phyloP scores from a whole-genome alignment of 495 filamentous ascomycete genomes.

The Neurospora africana region DNA sequence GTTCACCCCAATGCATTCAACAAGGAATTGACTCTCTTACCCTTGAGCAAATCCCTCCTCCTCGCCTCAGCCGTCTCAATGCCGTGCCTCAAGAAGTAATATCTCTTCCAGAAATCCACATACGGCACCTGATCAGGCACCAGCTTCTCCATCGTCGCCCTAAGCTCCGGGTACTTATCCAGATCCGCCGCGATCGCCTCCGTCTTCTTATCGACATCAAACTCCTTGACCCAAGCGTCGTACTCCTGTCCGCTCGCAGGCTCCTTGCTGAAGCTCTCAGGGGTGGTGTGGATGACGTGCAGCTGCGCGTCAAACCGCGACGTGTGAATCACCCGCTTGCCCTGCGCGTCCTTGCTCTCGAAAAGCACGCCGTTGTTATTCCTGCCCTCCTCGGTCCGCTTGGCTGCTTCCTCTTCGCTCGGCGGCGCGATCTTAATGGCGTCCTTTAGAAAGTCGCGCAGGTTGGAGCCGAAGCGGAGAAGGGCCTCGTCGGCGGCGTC shows the following conservation, averaged over 20 bases:
- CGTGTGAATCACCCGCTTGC: slow-evolving; percentile 82
- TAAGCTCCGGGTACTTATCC: slow-evolving; percentile 78
- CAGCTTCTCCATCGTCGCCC: slow-evolving; percentile 87
- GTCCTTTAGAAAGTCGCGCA: slow-evolving; percentile 82
- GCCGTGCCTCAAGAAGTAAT: slow-evolving; percentile 89
- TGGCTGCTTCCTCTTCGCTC: slow-evolving; percentile 17
- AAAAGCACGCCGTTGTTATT: slow-evolving; percentile 52
- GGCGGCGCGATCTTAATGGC: slow-evolving; percentile 80
- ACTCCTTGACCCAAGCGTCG: slow-evolving; percentile 60
- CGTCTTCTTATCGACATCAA: slow-evolving; percentile 76
- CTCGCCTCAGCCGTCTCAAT: slow-evolving; percentile 93
- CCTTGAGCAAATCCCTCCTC: slow-evolving; percentile 82
- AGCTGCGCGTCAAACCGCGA: slow-evolving; percentile 93
- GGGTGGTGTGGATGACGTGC: slow-evolving; percentile 80
- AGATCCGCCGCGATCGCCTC: slow-evolving; percentile 73
- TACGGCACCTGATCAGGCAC: slow-evolving; percentile 88
- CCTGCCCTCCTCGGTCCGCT: slow-evolving; percentile 17
- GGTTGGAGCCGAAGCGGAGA: slow-evolving; percentile 81
- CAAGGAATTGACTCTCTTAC: slow-evolving; percentile 36
- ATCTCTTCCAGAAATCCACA: slow-evolving; percentile 81
- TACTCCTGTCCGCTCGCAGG: slow-evolving; percentile 59
- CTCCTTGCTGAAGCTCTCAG: slow-evolving; percentile 78
- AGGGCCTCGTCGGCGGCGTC: slow-evolving; percentile 97
- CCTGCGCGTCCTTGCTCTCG: slow-evolving; percentile 83
- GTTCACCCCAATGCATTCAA: neutral